A percentile compares a stretch with the other conserved stretches of the same genome.
These are phyloP conservation scores for Melaleuca quinquenervia DNA, from an alignment of 345 rosid species.

Conservation along the genomic window DNA sequence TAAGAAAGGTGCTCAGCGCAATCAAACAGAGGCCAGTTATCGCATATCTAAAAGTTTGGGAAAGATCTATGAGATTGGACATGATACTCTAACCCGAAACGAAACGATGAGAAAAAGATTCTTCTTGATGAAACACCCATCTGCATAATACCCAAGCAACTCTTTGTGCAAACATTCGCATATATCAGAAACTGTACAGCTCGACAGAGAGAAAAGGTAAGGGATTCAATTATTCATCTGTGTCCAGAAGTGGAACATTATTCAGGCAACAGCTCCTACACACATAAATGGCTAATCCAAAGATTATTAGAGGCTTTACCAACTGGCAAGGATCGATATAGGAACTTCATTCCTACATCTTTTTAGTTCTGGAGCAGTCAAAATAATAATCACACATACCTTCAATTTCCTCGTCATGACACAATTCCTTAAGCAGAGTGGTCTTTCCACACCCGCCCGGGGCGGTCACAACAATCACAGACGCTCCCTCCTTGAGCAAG, in stretches of 20 bases:
- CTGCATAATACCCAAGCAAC: background rate
- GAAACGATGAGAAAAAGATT: background rate
- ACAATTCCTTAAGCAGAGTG: background rate
- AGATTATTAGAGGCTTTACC: background rate
- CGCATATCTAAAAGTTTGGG: background rate
- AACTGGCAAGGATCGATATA: too few relatives aligned
- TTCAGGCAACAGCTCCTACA: background rate
- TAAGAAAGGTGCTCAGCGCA: background rate
- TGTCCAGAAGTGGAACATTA: background rate
- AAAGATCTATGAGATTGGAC: background rate
- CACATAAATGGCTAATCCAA: background rate
- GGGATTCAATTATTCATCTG: background rate
- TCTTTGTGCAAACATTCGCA: background rate
- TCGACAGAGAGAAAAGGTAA: background rate
- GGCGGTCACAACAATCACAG: background rate
- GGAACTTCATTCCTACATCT: background rate
- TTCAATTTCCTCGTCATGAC: constrained; percentile 3
- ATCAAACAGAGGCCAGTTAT: background rate
- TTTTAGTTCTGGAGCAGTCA: background rate
- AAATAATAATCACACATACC: background rate
- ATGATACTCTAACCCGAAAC: background rate
- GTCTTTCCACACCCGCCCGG: constrained; percentile 7
- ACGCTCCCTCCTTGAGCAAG: background rate
- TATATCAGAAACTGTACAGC: background rate
- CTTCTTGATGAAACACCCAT: background rate